A percentile compares a stretch with the other conserved stretches of the same genome.
These are phyloP conservation scores for Fonsecaea erecta DNA, from an alignment of 2,329 filamentous ascomycete genomes.

Conservation along the genomic window DNA sequence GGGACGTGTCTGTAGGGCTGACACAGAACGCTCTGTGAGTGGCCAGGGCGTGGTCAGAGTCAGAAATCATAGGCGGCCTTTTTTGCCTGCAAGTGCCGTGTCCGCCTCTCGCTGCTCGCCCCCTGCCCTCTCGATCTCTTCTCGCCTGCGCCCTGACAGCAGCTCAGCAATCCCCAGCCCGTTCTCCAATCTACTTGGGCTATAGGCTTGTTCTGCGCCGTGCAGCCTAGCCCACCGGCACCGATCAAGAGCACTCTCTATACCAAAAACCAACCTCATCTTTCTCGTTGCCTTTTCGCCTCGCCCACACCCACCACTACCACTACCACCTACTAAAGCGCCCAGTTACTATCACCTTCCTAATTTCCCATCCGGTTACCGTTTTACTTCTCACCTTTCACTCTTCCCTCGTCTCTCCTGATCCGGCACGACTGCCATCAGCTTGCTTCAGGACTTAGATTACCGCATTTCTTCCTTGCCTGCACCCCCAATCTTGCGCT, in stretches of 20 bases:
- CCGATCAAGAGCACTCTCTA: background rate
- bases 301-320: slow-evolving; percentile 15
- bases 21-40: slow-evolving; percentile 23
- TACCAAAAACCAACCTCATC: slow-evolving; percentile 25
- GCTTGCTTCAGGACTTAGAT: background rate
- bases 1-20: slow-evolving; percentile 25
- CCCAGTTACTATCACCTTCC: slow-evolving; percentile 13
- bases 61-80: slow-evolving; percentile 21
- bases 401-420: background rate
- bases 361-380: slow-evolving; percentile 11
- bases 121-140: slow-evolving; percentile 13
- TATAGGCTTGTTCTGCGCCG: background rate
- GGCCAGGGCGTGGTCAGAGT: slow-evolving; percentile 25
- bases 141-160: slow-evolving; percentile 20
- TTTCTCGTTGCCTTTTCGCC: slow-evolving; percentile 23
- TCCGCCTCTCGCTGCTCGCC: slow-evolving; percentile 6
- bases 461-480: slow-evolving; percentile 11
- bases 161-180: slow-evolving; percentile 15
- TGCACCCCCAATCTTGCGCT: slow-evolving; percentile 22
- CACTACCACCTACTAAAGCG: slow-evolving; percentile 14
- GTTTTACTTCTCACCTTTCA: slow-evolving; percentile 3
- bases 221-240: slow-evolving; percentile 19
- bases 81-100: slow-evolving; percentile 14
- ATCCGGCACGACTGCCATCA: background rate
- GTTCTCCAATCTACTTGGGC: slow-evolving; percentile 15